Base-by-base conservation (phyloP, 2,329 filamentous ascomycete species). In the Phyllosticta citriasiana region DNA sequence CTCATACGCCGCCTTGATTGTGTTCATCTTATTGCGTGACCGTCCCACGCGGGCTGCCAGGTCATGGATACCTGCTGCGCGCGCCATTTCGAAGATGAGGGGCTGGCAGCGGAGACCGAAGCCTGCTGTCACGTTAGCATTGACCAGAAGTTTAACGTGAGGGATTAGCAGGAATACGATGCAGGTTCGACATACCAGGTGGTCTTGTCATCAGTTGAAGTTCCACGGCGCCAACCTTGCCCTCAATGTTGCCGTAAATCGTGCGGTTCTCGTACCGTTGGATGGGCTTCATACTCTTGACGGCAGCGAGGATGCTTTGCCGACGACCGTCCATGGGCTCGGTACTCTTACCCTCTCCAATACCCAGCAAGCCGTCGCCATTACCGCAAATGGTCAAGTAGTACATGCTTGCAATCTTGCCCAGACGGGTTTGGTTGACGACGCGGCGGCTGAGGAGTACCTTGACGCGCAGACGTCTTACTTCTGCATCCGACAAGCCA, bases 11-110 rank as follows among this genome's bases (percentile, higher is more conserved):
- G 94, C 94, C 79, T 97, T 97, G 77, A 96, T 88, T 19, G 92
- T 90, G 80, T 99, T 99, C 91, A 97, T 96, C 67, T 91, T 91
- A 80, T 96, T 97, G 70, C 92, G 85, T 64, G 90, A 90, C 54
- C 93, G 88, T 47, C 87, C 86, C 64, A 96, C 92, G 66, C 84
- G 83, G 56, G 90, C 92, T 16, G 91, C 84, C 35, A 99, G 83
- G 73, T 99, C 94, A 65, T 87, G 82, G 70, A 99, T 91, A 66
- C 94, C 94, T 51, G 86, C 88, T 56, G 87, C 86, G 65, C 91
- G 88, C 71, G 89, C 92, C 80, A 99, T 91, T 75, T 99, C 93
- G 76, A 92, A 97, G 74, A 99, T 93, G 66, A 91, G 84, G 72
- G 89, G 85, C 68, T 96, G 91, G 72, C 89, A 91, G 70, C 94